phyloP scores from a whole-genome alignment of 495 filamentous ascomycete species.

The Penicillium ochrochloron region DNA sequence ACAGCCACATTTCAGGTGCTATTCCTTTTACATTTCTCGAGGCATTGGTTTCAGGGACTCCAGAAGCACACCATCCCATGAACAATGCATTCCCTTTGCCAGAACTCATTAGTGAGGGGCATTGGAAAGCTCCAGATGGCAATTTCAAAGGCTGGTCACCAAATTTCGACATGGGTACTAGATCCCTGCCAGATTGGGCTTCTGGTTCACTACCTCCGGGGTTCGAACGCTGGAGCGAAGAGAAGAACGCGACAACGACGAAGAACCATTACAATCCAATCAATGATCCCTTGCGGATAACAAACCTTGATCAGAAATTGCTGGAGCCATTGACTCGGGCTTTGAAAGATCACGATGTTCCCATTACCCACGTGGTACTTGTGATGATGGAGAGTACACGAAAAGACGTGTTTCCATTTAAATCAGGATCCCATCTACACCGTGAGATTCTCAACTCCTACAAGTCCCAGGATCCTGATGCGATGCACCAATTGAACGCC shows the following conservation, averaged over 20 bases:
- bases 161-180: background rate
- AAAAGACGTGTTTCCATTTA: slow-evolving; percentile 49
- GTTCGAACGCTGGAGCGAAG: slow-evolving; percentile 27
- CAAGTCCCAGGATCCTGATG: slow-evolving; percentile 9
- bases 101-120: slow-evolving; percentile 19
- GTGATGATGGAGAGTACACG: slow-evolving; percentile 48
- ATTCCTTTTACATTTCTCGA: slow-evolving; percentile 30
- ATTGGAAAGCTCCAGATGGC: slow-evolving; percentile 29
- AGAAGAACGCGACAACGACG: background rate
- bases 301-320: slow-evolving; percentile 42
- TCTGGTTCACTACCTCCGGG: slow-evolving; percentile 24
- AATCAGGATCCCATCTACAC: slow-evolving; percentile 37
- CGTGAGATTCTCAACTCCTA: slow-evolving; percentile 38
- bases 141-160: slow-evolving; percentile 32
- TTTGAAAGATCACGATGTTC: slow-evolving; percentile 31
- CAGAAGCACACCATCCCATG: slow-evolving; percentile 1
- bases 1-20: slow-evolving; percentile 32
- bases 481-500: slow-evolving; percentile 20
- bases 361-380: slow-evolving; percentile 42
- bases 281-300: slow-evolving; percentile 44
- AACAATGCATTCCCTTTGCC: slow-evolving; percentile 27
- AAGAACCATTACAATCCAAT: slow-evolving; percentile 36
- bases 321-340: slow-evolving; percentile 33
- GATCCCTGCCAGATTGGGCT: slow-evolving; percentile 23
- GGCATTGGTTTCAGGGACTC: slow-evolving; percentile 12